Percentiles rank a stretch among this genome's conserved stretches.
phyloP scores from a whole-genome alignment of 2,329 filamentous ascomycete genomes.

The Pyrenophora graminea region DNA sequence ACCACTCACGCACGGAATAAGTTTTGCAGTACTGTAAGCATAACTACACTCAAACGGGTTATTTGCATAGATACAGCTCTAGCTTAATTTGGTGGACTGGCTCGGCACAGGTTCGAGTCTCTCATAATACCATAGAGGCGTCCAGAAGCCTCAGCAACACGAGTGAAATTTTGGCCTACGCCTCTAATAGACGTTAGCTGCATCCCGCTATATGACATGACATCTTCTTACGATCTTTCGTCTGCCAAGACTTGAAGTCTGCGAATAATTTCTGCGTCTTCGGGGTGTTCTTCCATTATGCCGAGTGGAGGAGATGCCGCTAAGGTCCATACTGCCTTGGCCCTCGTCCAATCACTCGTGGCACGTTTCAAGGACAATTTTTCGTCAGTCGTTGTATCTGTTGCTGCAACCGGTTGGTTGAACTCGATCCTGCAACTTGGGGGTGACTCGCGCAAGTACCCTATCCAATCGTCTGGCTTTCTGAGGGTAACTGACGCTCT shows the following conservation, averaged over 20 bases:
- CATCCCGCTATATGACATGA: conserved; percentile 7
- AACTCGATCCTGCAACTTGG: conserved; percentile 50
- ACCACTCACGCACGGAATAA: too few species aligned
- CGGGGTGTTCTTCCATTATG: conserved; percentile 8
- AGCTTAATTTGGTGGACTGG: conserved; percentile 1
- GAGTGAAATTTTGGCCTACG: conserved; percentile 10
- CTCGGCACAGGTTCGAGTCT: neutral
- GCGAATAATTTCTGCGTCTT: conserved; percentile 8
- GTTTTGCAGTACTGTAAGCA: too few species aligned
- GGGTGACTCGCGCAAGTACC: neutral
- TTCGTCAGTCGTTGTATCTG: conserved; percentile 53
- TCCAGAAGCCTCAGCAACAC: conserved; percentile 9
- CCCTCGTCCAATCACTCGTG: conserved; percentile 43
- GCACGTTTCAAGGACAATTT: conserved; percentile 59
- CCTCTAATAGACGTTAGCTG: conserved; percentile 11
- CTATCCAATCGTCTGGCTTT: too few species aligned
- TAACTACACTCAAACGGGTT: neutral
- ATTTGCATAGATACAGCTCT: neutral
- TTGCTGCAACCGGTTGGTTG: conserved; percentile 56
- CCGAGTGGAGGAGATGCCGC: conserved; percentile 9
- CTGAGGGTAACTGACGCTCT: too few species aligned
- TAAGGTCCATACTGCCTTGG: conserved; percentile 3
- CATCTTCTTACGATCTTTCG: conserved; percentile 9
- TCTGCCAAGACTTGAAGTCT: conserved; percentile 7
- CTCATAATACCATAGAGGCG: neutral